A percentile compares a stretch with the other conserved stretches of the same genome.
These are phyloP conservation scores for Xanthoceras sorbifolium DNA, from an alignment of 345 rosid species.

Conservation along the genomic window DNA sequence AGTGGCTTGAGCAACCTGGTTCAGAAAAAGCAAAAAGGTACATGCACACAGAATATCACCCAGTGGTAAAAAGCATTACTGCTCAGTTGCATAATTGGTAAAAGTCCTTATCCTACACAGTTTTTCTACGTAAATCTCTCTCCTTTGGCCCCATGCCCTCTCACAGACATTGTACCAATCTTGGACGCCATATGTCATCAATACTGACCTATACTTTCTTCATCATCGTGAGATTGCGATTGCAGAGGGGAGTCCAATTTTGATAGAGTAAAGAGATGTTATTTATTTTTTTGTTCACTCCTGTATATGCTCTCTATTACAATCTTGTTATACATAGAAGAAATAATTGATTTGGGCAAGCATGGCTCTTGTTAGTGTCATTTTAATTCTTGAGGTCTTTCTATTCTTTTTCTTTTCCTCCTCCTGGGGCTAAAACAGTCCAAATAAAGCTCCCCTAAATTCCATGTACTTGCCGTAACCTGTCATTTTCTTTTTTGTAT, in stretches of 20 bases:
- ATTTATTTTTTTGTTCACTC: neutral
- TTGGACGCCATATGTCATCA: neutral
- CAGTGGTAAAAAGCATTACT: constrained; percentile 70
- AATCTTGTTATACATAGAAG: constrained; percentile 11
- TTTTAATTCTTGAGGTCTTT: too few species aligned
- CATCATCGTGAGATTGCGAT: constrained; percentile 1
- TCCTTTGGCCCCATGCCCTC: constrained; percentile 6
- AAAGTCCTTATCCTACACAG: neutral
- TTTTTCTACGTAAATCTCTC: neutral
- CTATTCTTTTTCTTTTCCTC: neutral
- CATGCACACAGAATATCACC: constrained; percentile 87
- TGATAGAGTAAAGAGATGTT: constrained; percentile 33
- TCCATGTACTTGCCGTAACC: constrained; percentile 3
- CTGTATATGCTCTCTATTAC: constrained; percentile 27
- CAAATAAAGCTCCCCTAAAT: constrained; percentile 6
- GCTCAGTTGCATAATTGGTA: constrained; percentile 85
- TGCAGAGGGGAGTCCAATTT: constrained; percentile 37
- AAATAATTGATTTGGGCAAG: neutral
- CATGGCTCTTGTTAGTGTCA: too few species aligned
- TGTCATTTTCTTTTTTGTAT: neutral
- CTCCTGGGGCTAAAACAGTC: constrained; percentile 4
- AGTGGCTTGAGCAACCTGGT: constrained; percentile 91
- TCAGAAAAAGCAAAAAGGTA: constrained; percentile 69
- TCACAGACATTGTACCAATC: neutral
- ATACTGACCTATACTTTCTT: neutral